Conservation (phyloP, 441 rosid genomes). For the Biscutella auriculata region DNA sequence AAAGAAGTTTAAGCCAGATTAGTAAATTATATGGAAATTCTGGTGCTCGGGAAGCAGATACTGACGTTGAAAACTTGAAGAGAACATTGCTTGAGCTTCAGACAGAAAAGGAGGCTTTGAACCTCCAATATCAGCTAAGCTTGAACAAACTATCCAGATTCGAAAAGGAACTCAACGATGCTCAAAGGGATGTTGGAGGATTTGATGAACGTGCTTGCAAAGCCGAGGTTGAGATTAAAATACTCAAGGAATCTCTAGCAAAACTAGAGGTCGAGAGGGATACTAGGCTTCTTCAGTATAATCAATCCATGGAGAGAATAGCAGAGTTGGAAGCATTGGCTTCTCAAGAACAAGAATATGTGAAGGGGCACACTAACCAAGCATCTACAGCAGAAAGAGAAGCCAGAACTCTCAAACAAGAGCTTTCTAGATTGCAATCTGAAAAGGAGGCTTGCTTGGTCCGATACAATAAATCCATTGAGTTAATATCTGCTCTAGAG, state of each 20-base stretch:
- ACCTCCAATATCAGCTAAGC: slow-evolving; percentile 36
- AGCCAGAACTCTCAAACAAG: slow-evolving; percentile 38
- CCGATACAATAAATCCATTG: slow-evolving; percentile 41
- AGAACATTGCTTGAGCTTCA: slow-evolving; percentile 36
- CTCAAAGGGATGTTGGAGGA: slow-evolving; percentile 33
- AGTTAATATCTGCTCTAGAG: slow-evolving; percentile 52
- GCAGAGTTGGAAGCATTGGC: slow-evolving; percentile 30
- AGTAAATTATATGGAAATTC: slow-evolving; percentile 25
- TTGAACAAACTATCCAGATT: slow-evolving; percentile 37
- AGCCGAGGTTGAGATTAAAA: slow-evolving; percentile 46
- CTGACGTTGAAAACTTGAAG: slow-evolving; percentile 37
- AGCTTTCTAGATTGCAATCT: slow-evolving; percentile 35
- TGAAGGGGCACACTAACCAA: slow-evolving; percentile 22
- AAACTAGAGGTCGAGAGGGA: slow-evolving; percentile 49
- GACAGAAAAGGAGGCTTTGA: slow-evolving; percentile 44
- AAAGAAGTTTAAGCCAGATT: slow-evolving; percentile 40
- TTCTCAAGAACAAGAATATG: slow-evolving; percentile 26
- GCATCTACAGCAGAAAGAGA: slow-evolving; percentile 42
- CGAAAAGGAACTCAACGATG: slow-evolving; percentile 32
- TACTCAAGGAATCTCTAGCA: slow-evolving; percentile 41
- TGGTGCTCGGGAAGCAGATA: slow-evolving; percentile 31
- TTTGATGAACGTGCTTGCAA: slow-evolving; percentile 44
- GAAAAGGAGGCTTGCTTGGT: slow-evolving; percentile 41
- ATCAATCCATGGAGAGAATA: slow-evolving; percentile 39
- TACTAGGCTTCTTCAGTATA: slow-evolving; percentile 34